These are phyloP conservation scores for Pistacia integerrima DNA, from an alignment of 345 rosid genomes.

Conservation along the genomic window DNA sequence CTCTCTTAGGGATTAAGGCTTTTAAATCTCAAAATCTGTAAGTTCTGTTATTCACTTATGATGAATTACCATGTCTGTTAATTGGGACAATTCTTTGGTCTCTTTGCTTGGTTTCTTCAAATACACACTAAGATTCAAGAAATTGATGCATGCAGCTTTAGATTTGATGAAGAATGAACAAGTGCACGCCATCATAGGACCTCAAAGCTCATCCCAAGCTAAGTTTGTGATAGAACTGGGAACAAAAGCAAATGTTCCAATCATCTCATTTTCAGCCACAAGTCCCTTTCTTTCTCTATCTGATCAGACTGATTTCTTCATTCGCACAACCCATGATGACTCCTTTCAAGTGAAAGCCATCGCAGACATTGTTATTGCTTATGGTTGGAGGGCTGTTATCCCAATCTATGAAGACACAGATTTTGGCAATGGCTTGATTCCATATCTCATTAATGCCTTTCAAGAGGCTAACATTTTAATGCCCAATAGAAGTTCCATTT, in stretches of 20 bases:
- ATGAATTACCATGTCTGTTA: too few relatives aligned
- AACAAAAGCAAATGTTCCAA: slow-evolving; percentile 24
- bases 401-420: slow-evolving; percentile 27
- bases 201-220: slow-evolving; percentile 23
- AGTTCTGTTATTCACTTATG: too few relatives aligned
- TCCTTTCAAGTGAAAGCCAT: neutral
- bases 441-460: slow-evolving; percentile 16
- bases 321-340: slow-evolving; percentile 24
- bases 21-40: too few relatives aligned
- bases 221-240: slow-evolving; percentile 20
- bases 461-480: slow-evolving; percentile 11
- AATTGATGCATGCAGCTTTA: slow-evolving; percentile 29
- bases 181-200: slow-evolving; percentile 35
- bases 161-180: slow-evolving; percentile 15
- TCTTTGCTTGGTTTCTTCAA: too few relatives aligned
- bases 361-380: slow-evolving; percentile 23
- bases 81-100: too few relatives aligned
- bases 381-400: slow-evolving; percentile 28
- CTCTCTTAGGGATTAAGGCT: too few relatives aligned
- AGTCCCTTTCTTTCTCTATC: slow-evolving; percentile 19
- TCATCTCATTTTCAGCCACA: neutral
- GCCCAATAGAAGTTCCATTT: slow-evolving; percentile 6
- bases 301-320: slow-evolving; percentile 14
- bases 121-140: too few relatives aligned
- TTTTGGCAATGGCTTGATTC: slow-evolving; percentile 23